A percentile compares a stretch with the other conserved stretches of the same genome.
Evolutionary conservation across 2,329 filamentous ascomycete genomes (phyloP).

Genomic region (Thielaviopsis punctulata): DNA sequence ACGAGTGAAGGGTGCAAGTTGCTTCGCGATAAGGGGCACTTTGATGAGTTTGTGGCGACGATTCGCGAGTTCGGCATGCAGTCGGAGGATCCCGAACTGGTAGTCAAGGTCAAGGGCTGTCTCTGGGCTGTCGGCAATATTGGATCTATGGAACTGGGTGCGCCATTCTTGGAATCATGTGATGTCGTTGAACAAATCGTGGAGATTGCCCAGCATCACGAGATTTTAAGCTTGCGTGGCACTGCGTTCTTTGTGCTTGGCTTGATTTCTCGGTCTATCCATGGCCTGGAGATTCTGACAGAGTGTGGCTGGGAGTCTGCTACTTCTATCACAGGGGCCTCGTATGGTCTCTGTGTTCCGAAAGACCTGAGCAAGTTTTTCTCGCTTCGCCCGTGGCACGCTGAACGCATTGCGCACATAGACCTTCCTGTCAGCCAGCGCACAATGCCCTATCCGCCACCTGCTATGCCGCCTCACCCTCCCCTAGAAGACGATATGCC

Average conservation of each 20-base stretch:
- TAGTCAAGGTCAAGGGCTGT: conserved; percentile 90
- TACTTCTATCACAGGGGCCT: conserved; percentile 64
- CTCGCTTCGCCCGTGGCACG: conserved; percentile 44
- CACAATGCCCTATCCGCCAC: conserved; percentile 29
- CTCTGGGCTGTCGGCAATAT: conserved; percentile 97
- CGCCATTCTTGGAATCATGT: conserved; percentile 77
- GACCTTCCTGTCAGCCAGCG: conserved; percentile 33
- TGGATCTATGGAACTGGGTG: conserved; percentile 92
- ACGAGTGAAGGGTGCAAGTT: conserved; percentile 85
- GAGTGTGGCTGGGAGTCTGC: conserved; percentile 90
- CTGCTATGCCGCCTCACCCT: conserved; percentile 18
- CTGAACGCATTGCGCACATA: conserved; percentile 27
- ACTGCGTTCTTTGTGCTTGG: conserved; percentile 95
- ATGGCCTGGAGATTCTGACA: conserved; percentile 79
- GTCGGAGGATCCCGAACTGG: conserved; percentile 64
- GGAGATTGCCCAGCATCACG: conserved; percentile 69
- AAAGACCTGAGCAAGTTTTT: conserved; percentile 63
- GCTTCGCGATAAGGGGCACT: conserved; percentile 83
- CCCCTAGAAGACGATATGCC: conserved; percentile 26
- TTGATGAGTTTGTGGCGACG: conserved; percentile 78
- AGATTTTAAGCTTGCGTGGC: conserved; percentile 82
- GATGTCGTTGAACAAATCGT: conserved; percentile 81
- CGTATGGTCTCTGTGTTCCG: conserved; percentile 76
- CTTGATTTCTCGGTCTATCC: conserved; percentile 76
- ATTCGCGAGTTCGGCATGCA: conserved; percentile 80